Conservation (phyloP, 257 asterid genomes). For the Echium plantagineum region DNA sequence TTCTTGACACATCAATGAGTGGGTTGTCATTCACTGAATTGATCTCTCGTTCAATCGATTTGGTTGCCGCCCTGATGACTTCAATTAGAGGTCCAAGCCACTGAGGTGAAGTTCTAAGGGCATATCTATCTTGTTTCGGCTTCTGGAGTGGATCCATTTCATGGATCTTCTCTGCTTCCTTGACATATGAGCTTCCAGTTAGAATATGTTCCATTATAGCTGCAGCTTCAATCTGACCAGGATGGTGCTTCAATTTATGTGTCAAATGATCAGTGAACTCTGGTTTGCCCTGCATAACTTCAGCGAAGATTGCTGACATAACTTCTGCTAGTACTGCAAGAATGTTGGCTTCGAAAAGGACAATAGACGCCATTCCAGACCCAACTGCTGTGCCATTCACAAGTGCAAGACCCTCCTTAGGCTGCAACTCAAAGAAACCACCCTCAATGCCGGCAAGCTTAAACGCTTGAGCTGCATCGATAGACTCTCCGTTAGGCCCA, state of each 20-base stretch:
- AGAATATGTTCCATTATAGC: conserved; percentile 53
- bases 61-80: conserved; percentile 37
- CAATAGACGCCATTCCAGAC: conserved; percentile 43
- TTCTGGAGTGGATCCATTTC: conserved; percentile 42
- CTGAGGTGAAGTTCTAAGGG: conserved; percentile 45
- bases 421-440: conserved; percentile 46
- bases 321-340: conserved; percentile 32
- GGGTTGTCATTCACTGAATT: conserved; percentile 52
- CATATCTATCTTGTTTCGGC: conserved; percentile 46
- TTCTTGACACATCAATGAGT: conserved; percentile 41
- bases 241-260: conserved; percentile 47
- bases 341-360: conserved; percentile 36
- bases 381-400: conserved; percentile 58
- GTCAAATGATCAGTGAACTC: conserved; percentile 47
- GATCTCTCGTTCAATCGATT: conserved; percentile 46
- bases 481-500: conserved; percentile 24
- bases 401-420: conserved; percentile 47
- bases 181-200: conserved; percentile 36
- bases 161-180: conserved; percentile 35
- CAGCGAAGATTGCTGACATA: conserved; percentile 41
- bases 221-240: conserved; percentile 52
- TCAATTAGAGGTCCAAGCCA: conserved; percentile 53
- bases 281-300: conserved; percentile 49
- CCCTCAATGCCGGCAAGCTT: conserved; percentile 26
- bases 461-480: conserved; percentile 36